Percentiles rank a stretch among this genome's conserved stretches.
Conservation (phyloP, 345 rosid species). For the Murraya koenigii region DNA sequence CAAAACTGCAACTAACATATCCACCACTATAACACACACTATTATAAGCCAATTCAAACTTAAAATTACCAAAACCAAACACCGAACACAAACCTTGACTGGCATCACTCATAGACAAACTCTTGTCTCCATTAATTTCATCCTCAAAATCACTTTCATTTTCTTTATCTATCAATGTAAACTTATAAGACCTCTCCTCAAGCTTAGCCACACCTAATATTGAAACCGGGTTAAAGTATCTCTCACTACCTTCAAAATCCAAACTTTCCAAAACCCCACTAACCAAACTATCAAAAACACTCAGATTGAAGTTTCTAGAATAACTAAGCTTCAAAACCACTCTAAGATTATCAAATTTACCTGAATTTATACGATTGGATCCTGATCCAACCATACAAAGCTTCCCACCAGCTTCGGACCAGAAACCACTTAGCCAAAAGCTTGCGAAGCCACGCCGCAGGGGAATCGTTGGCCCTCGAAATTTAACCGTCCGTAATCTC, state of each 20-base stretch:
- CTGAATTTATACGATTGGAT: conserved; percentile 20
- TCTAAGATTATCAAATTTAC: conserved; percentile 28
- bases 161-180: conserved; percentile 41
- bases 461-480: conserved; percentile 55
- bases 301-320: conserved; percentile 33
- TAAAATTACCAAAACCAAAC: conserved; percentile 25
- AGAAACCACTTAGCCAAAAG: conserved; percentile 61
- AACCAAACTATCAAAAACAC: conserved; percentile 56
- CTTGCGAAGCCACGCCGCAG: conserved; percentile 20
- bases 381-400: conserved; percentile 91
- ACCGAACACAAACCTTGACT: conserved; percentile 42
- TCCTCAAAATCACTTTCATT: conserved; percentile 26
- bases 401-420: conserved; percentile 68
- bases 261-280: conserved; percentile 59
- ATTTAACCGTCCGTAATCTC: conserved; percentile 36
- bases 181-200: conserved; percentile 43
- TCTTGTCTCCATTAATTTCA: conserved; percentile 30
- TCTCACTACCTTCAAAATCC: conserved; percentile 22
- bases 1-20: conserved; percentile 42
- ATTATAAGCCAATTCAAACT: conserved; percentile 44
- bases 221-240: conserved; percentile 52
- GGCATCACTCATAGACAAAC: conserved; percentile 26
- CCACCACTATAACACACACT: conserved; percentile 46
- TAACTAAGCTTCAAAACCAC: conserved; percentile 64
- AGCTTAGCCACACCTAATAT: conserved; percentile 48